Conservation (phyloP, 1,284 basidiomycete genomes). For the Neonothopanus nambi region DNA sequence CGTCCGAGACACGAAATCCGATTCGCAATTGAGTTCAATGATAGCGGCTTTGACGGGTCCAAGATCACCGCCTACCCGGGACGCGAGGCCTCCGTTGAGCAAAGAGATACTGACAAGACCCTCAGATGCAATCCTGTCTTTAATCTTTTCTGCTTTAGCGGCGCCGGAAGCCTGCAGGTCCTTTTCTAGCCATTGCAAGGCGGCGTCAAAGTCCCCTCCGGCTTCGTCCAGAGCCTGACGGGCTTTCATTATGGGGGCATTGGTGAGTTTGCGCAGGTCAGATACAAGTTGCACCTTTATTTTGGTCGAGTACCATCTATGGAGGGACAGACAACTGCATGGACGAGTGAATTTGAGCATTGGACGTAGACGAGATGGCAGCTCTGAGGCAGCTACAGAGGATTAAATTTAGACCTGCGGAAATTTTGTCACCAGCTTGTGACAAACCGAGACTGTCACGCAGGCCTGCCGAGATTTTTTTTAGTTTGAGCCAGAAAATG, state of each 20-base stretch:
- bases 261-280: constrained; percentile 79
- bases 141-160: constrained; percentile 84
- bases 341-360: constrained; percentile 13
- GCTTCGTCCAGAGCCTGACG: constrained; percentile 81
- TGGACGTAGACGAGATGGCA: too few relatives aligned
- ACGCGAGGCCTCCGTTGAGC: constrained; percentile 56
- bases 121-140: constrained; percentile 70
- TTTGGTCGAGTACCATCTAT: constrained; percentile 45
- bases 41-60: constrained; percentile 76
- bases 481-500: neutral
- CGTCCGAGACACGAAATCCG: constrained; percentile 93
- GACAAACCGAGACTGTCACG: neutral
- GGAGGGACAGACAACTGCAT: neutral
- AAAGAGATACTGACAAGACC: constrained; percentile 80
- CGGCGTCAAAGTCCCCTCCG: constrained; percentile 74
- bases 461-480: neutral
- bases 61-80: constrained; percentile 29
- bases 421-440: neutral
- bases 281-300: constrained; percentile 77
- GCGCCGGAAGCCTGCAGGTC: constrained; percentile 74
- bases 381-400: too few relatives aligned
- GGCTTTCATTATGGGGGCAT: constrained; percentile 86
- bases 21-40: constrained; percentile 95
- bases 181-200: constrained; percentile 80
- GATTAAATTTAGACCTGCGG: neutral